These are phyloP conservation scores for Samsoniella hepiali DNA, from an alignment of 2,329 filamentous ascomycete species.

Conservation along the genomic window DNA sequence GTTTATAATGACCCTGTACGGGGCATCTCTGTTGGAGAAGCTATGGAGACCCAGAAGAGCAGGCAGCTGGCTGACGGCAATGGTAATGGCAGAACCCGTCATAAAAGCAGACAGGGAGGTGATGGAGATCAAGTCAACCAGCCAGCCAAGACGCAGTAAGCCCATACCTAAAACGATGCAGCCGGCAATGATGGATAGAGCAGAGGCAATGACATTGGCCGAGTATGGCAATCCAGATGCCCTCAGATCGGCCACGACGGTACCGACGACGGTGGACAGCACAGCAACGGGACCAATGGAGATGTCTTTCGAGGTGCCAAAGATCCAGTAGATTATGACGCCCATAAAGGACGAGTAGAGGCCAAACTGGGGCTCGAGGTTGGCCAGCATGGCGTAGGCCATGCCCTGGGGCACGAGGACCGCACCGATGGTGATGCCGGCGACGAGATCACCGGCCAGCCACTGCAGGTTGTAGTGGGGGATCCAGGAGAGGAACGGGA, in stretches of 20 bases:
- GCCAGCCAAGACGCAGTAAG: conserved; percentile 76
- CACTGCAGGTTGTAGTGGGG: conserved; percentile 83
- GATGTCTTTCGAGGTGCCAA: conserved; percentile 83
- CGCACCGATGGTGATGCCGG: conserved; percentile 60
- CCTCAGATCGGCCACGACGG: conserved; percentile 66
- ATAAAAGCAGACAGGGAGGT: conserved; percentile 92
- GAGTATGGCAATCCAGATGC: conserved; percentile 54
- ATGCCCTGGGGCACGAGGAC: conserved; percentile 92
- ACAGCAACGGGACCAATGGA: conserved; percentile 96
- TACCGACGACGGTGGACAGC: conserved; percentile 86
- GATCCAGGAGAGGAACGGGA: conserved; percentile 92
- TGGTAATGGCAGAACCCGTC: conserved; percentile 91
- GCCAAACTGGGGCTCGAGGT: conserved; percentile 77
- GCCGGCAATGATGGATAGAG: conserved; percentile 74
- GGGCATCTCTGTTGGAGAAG: conserved; percentile 71
- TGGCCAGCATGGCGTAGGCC: conserved; percentile 86
- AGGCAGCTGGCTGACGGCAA: conserved; percentile 79
- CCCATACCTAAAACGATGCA: conserved; percentile 76
- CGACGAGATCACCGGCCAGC: conserved; percentile 84
- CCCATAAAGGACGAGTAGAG: conserved; percentile 81
- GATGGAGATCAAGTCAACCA: conserved; percentile 90
- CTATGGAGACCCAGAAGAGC: conserved; percentile 74
- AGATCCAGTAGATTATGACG: conserved; percentile 73
- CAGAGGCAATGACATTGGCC: conserved; percentile 69
- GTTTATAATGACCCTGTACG: conserved; percentile 82